These are phyloP conservation scores for Phaffomyces antillensis DNA, from an alignment of 805 yeast species.

Conservation along the genomic window DNA sequence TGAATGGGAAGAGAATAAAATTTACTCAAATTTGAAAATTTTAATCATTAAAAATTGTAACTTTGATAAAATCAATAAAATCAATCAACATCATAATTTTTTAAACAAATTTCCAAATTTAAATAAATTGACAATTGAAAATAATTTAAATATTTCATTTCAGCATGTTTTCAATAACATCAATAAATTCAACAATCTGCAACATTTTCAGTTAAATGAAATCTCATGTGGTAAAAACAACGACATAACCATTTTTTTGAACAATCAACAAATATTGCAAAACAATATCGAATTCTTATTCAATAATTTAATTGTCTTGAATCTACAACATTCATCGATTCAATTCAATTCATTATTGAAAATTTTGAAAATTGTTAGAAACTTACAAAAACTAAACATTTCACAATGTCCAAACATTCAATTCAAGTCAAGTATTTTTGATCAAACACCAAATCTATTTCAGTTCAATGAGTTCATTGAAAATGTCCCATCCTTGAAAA, in stretches of 20 bases:
- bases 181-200: constrained; percentile 6
- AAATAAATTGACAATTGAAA: constrained; percentile 16
- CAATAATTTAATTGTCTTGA: constrained; percentile 9
- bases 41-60: constrained; percentile 19
- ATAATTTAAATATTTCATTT: constrained; percentile 9
- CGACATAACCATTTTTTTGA: constrained; percentile 1
- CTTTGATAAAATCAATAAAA: constrained; percentile 9
- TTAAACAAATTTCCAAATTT: constrained; percentile 14
- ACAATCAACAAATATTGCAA: constrained; percentile 4
- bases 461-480: constrained; percentile 15
- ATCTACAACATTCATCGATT: constrained; percentile 20
- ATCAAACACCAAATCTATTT: constrained; percentile 11
- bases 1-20: constrained; percentile 2
- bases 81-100: constrained; percentile 18
- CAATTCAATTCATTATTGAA: constrained; percentile 17
- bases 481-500: constrained; percentile 13
- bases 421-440: constrained; percentile 14
- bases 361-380: constrained; percentile 1
- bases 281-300: constrained; percentile 10
- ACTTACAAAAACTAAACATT: constrained; percentile 7
- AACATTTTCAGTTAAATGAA: constrained; percentile 6
- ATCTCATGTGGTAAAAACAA: constrained; percentile 5
- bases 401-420: constrained; percentile 18
- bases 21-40: constrained; percentile 11
- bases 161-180: constrained; percentile 4